Conservation (phyloP, 225 moss, liverwort and hornwort species). For the Pseudisothecium myosuroides region DNA sequence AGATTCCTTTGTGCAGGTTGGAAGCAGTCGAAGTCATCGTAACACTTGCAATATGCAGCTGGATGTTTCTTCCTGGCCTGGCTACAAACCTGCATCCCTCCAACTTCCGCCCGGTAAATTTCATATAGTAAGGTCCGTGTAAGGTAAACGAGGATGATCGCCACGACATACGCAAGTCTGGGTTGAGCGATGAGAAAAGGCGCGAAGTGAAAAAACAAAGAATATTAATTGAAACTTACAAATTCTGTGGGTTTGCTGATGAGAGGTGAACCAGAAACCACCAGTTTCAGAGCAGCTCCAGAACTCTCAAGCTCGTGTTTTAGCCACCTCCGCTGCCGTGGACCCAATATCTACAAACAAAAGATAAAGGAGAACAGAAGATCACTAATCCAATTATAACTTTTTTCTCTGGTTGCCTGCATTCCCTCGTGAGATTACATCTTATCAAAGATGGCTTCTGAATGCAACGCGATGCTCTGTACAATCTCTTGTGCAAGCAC, state of each 20-base stretch:
- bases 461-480: neutral
- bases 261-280: slow-evolving; percentile 86
- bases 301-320: slow-evolving; percentile 60
- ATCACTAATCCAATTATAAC: neutral
- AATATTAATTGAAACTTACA: slow-evolving; percentile 26
- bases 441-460: neutral
- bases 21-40: slow-evolving; percentile 84
- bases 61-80: slow-evolving; percentile 50
- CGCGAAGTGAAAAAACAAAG: neutral
- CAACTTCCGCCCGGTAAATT: neutral
- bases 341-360: slow-evolving; percentile 62
- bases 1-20: slow-evolving; percentile 78
- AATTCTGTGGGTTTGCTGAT: slow-evolving; percentile 74
- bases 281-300: slow-evolving; percentile 62
- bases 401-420: neutral
- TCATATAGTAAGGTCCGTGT: neutral
- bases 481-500: neutral
- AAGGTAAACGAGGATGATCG: neutral
- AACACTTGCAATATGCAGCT: slow-evolving; percentile 75
- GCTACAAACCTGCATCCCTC: slow-evolving; percentile 54
- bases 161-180: neutral
- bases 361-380: neutral
- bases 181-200: neutral
- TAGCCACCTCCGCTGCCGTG: slow-evolving; percentile 71
- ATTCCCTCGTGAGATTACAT: neutral